Conservation (phyloP, 164 flowering plant genomes). For the Tetracentron sinense region DNA sequence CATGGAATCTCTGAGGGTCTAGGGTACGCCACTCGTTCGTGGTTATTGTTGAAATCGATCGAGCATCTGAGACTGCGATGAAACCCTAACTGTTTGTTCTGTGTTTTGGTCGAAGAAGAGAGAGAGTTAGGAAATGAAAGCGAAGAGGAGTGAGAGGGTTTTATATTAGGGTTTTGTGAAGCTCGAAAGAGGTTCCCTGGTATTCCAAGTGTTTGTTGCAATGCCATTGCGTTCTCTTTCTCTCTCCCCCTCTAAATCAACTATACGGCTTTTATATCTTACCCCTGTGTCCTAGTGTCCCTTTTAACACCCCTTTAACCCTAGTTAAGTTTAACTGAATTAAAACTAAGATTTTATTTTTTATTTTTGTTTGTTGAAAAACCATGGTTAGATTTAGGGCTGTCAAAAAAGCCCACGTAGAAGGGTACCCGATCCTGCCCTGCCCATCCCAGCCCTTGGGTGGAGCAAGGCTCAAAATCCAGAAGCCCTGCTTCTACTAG, state of each 20-base stretch:
- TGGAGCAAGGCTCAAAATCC: too few species aligned
- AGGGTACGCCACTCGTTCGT: slow-evolving; percentile 37
- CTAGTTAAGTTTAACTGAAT: too few species aligned
- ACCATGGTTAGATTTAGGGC: too few species aligned
- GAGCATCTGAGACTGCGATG: slow-evolving; percentile 2
- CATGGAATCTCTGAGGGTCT: slow-evolving; percentile 73
- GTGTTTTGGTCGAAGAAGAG: neutral
- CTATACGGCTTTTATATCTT: too few species aligned
- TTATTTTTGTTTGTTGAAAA: too few species aligned
- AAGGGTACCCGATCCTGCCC: too few species aligned
- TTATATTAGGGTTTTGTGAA: slow-evolving; percentile 12
- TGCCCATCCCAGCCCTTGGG: too few species aligned
- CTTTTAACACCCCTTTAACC: too few species aligned
- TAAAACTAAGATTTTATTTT: too few species aligned
- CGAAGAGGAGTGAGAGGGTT: neutral
- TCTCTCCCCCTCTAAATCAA: neutral
- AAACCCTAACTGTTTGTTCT: slow-evolving; percentile 2
- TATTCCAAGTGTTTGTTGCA: neutral
- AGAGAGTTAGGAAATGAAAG: neutral
- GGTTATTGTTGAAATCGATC: slow-evolving; percentile 10
- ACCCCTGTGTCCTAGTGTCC: too few species aligned
- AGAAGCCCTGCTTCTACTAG: too few species aligned
- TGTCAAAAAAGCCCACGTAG: too few species aligned
- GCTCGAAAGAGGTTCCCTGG: neutral
- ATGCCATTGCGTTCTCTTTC: neutral